Evolutionary conservation across 2,329 filamentous ascomycete genomes (phyloP).

Genomic region (Coniochaeta sp.): DNA sequence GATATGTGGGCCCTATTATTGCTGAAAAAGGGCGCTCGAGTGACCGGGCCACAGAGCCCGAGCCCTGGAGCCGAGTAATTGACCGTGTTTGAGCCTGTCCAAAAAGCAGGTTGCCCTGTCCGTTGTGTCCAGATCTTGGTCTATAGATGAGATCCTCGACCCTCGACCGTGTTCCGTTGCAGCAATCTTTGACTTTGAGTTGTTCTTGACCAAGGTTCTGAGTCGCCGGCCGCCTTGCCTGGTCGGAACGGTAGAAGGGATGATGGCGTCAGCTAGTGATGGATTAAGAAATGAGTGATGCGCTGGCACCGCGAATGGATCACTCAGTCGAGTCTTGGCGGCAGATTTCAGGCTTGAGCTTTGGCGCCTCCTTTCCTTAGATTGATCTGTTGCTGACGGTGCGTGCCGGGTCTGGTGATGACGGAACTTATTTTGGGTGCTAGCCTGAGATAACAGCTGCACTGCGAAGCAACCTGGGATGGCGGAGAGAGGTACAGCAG

Average conservation of each 20-base stretch:
- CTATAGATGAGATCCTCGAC: neutral
- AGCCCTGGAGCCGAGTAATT: constrained; percentile 1
- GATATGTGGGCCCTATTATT: constrained; percentile 4
- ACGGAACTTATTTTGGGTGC: neutral
- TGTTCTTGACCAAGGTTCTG: neutral
- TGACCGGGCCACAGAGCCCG: neutral
- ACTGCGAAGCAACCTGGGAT: neutral
- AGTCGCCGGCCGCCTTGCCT: neutral
- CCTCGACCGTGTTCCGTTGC: neutral
- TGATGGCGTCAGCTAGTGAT: neutral
- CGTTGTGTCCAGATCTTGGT: neutral
- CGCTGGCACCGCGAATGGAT: neutral
- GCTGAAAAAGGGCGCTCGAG: constrained; percentile 3
- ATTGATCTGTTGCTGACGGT: neutral
- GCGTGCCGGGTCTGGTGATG: neutral
- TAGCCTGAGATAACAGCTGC: neutral
- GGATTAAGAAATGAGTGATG: neutral
- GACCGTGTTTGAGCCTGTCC: neutral
- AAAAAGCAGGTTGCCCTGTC: neutral
- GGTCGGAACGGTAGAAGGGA: neutral
- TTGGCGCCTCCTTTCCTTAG: neutral
- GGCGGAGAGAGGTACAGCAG: neutral
- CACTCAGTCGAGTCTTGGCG: neutral
- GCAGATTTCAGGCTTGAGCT: neutral
- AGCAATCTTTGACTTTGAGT: neutral